Base-by-base conservation (phyloP, 1,139 yeast species). In the Taphrina communis region DNA sequence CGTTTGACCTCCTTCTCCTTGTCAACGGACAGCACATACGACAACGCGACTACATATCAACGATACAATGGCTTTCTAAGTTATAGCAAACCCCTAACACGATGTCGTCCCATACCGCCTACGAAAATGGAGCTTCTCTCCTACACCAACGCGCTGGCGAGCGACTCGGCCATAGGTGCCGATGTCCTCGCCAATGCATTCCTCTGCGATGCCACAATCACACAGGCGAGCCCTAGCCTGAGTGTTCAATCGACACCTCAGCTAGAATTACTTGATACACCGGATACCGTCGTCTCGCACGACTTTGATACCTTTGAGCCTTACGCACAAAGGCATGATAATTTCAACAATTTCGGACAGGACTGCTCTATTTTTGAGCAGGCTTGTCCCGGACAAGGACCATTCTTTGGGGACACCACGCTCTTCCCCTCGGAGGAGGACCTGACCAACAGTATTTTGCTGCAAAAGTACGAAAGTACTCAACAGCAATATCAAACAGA, bases 61-160 rank as follows among this genome's bases (percentile, higher is more conserved):
- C 53, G n/a, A 21, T 25, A 11, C 53, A 50, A 50, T 50, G 53
- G 53, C 36, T 21, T 50, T 50, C 53, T 50, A 21, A 50, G 21
- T 25, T 8, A 19, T n/a, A 44, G 48, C 6, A 44, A 44, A 44
- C 2, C 48, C 19, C 12, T 17, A 12, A 44, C 19, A 44, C 5
- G 19, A 44, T 44, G 48, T 44, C 48, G 48, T 44, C 48, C 48
- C 48, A n/a, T 44, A 44, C 48, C 48, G 48, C 53, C 53, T 11
- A 8, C 53, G 36, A 50, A 35, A 50, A 53, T 53, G 58, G 58
- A 53, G 58, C 25, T 31, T 4, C 8, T 2, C 58, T 53, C 58
- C 58, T 53, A 50, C 36, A 50, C 53, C 53, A 50, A 50, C 21
- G n/a, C 53, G 36, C 53, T 50, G 53, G 53, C 53, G 53, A 50